A percentile compares a stretch with the other conserved stretches of the same genome.
These are phyloP conservation scores for Pleomassaria siparia DNA, from an alignment of 2,329 filamentous ascomycete species.

Conservation along the genomic window DNA sequence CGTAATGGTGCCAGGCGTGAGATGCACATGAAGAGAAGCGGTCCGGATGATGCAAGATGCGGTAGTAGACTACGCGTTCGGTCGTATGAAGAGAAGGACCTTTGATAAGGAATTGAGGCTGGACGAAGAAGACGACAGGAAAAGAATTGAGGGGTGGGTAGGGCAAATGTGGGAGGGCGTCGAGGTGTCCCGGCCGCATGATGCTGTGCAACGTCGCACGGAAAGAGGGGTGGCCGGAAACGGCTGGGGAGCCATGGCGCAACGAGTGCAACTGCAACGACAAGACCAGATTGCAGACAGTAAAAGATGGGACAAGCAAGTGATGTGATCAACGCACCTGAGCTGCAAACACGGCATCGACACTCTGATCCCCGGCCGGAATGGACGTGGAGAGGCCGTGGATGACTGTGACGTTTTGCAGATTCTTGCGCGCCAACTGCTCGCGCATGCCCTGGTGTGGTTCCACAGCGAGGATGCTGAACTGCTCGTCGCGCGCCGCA, in stretches of 20 bases:
- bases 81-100: slow-evolving; percentile 4
- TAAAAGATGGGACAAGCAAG: slow-evolving; percentile 3
- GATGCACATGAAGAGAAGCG: not conserved
- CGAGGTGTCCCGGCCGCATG: slow-evolving; percentile 3
- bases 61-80: slow-evolving; percentile 15
- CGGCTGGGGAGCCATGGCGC: slow-evolving; percentile 7
- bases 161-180: slow-evolving; percentile 11
- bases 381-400: slow-evolving; percentile 63
- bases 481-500: slow-evolving; percentile 60
- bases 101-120: slow-evolving; percentile 7
- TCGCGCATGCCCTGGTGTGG: slow-evolving; percentile 68
- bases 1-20: not conserved
- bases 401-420: slow-evolving; percentile 57
- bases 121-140: slow-evolving; percentile 4
- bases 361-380: slow-evolving; percentile 58
- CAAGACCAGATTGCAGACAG: not conserved
- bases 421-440: slow-evolving; percentile 59
- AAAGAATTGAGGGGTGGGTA: slow-evolving; percentile 10
- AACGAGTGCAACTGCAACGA: not conserved
- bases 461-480: slow-evolving; percentile 63
- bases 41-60: not conserved
- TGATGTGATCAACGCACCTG: slow-evolving; percentile 61
- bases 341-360: slow-evolving; percentile 66
- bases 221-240: slow-evolving; percentile 3
- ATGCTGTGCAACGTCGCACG: slow-evolving; percentile 9